phyloP scores from a whole-genome alignment of 1,139 yeast species.

The Wickerhamiella infanticola region DNA sequence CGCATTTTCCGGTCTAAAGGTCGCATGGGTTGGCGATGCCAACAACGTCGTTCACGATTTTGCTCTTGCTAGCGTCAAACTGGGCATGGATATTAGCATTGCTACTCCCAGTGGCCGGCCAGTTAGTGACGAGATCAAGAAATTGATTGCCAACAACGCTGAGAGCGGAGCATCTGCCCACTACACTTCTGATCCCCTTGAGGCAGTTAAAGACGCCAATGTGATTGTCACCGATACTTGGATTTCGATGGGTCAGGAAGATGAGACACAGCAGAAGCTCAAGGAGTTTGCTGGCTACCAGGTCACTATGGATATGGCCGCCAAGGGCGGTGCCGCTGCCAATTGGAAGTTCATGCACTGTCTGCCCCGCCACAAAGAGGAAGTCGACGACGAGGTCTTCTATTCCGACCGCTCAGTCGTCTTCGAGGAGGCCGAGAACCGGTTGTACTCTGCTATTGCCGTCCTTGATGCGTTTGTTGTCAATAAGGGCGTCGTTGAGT shows the following conservation, averaged over 20 bases:
- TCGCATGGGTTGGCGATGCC: constrained; percentile 95
- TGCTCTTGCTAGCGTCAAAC: constrained; percentile 75
- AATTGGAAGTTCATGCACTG: constrained; percentile 94
- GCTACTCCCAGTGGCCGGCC: constrained; percentile 69
- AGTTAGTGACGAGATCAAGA: constrained; percentile 42
- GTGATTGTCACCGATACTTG: constrained; percentile 93
- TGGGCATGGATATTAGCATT: constrained; percentile 68
- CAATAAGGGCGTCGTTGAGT: constrained; percentile 48
- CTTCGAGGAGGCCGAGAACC: constrained; percentile 89
- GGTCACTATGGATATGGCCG: constrained; percentile 51
- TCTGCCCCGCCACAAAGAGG: constrained; percentile 87
- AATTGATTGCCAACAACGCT: constrained; percentile 35
- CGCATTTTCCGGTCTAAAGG: constrained; percentile 46
- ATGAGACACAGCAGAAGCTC: constrained; percentile 53
- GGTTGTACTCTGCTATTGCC: constrained; percentile 92
- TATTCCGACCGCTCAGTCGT: constrained; percentile 74
- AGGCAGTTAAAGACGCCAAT: constrained; percentile 60
- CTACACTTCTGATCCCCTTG: constrained; percentile 54
- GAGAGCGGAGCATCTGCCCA: constrained; percentile 40
- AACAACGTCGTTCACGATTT: constrained; percentile 90
- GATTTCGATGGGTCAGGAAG: constrained; percentile 95
- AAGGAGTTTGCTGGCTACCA: constrained; percentile 78
- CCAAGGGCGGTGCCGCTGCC: constrained; percentile 38
- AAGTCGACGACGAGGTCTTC: constrained; percentile 84
- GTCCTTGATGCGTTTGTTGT: constrained; percentile 79